Evolutionary conservation across 2,329 filamentous ascomycete species (phyloP).

Genomic region (Colletotrichum endophyticum): DNA sequence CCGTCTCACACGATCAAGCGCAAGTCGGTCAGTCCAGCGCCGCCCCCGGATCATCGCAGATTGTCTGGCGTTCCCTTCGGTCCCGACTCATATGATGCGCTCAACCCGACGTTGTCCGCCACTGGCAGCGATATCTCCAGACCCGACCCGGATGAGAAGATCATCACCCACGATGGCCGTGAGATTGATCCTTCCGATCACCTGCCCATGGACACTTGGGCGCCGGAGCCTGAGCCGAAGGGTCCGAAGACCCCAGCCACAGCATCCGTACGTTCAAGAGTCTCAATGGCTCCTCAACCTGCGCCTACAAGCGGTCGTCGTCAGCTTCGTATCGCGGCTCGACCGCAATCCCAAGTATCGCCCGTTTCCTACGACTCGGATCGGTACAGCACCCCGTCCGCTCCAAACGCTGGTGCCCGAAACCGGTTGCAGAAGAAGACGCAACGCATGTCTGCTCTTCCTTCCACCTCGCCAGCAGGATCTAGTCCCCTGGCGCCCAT

Average conservation of each 20-base stretch:
- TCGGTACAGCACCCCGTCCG: slow-evolving; percentile 36
- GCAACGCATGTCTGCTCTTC: slow-evolving; percentile 48
- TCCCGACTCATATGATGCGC: slow-evolving; percentile 76
- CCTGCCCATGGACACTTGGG: slow-evolving; percentile 78
- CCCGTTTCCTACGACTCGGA: slow-evolving; percentile 30
- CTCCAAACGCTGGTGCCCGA: slow-evolving; percentile 45
- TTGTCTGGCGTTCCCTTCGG: slow-evolving; percentile 72
- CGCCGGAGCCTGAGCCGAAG: slow-evolving; percentile 72
- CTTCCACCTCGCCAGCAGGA: slow-evolving; percentile 38
- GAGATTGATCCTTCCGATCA: slow-evolving; percentile 84
- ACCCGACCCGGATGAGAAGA: slow-evolving; percentile 66
- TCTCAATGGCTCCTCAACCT: slow-evolving; percentile 55
- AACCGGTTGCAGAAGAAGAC: slow-evolving; percentile 71
- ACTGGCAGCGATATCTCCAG: slow-evolving; percentile 25
- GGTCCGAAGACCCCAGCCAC: slow-evolving; percentile 30
- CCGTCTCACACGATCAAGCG: slow-evolving; percentile 63
- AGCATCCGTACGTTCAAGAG: slow-evolving; percentile 33
- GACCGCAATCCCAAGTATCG: slow-evolving; percentile 53
- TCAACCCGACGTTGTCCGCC: slow-evolving; percentile 63
- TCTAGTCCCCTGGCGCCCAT: slow-evolving; percentile 59
- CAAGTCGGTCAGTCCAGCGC: slow-evolving; percentile 78
- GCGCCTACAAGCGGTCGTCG: slow-evolving; percentile 56
- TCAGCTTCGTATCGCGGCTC: slow-evolving; percentile 53
- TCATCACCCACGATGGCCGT: slow-evolving; percentile 76
- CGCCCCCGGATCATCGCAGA: slow-evolving; percentile 55